Base-by-base conservation (phyloP, 257 asterid species). In the Cordia subcordata region DNA sequence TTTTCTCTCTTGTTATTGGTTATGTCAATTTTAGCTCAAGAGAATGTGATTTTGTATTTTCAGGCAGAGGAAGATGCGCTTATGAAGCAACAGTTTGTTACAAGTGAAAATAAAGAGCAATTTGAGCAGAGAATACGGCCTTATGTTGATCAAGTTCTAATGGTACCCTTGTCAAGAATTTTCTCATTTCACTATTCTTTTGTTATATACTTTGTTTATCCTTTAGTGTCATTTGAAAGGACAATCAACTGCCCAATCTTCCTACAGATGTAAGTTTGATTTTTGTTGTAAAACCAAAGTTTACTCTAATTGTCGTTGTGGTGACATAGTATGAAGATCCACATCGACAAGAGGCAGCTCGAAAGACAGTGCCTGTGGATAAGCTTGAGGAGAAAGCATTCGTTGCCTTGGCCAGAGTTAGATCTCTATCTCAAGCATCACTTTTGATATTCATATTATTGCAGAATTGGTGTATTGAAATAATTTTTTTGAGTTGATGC, bases 41-140 rank as follows among this genome's bases (percentile, higher is more conserved):
- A 59, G 58, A 49, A 10, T 55, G 16, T 64, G n/a, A 40, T 52
- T 75, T 32, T 74, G 67, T 32, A 13, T 69, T 19, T 81, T 42
- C 15, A 91, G 98, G 98, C 90, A 8, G 96, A 85, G 82, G 96
- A 91, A 81, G 98, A 91, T 27, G 93, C 94, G 40, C 74, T 87
- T 55, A 84, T 85, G 96, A 82, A 75, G 95, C 95, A 91, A 68
- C 87, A 79, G 57, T 77, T 77, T 69, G 82, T 72, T 68, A 67
- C 82, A 33, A 73, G 70, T 68, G 91, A 81, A 66, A 79, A 73
- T 61, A 85, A 70, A 68, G 79, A 74, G 74, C 75, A 72, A 71
- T 68, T 91, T 40, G 94, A 88, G 74, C 81, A 73, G 78, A 70
- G 61, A 81, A 84, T 91, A 75, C 78, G 75, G 57, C 94, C 87